Evolutionary conservation across 2,329 filamentous ascomycete species (phyloP), one percentile per base, ranked within the genome.

Genomic region (Ramularia endophylla): DNA sequence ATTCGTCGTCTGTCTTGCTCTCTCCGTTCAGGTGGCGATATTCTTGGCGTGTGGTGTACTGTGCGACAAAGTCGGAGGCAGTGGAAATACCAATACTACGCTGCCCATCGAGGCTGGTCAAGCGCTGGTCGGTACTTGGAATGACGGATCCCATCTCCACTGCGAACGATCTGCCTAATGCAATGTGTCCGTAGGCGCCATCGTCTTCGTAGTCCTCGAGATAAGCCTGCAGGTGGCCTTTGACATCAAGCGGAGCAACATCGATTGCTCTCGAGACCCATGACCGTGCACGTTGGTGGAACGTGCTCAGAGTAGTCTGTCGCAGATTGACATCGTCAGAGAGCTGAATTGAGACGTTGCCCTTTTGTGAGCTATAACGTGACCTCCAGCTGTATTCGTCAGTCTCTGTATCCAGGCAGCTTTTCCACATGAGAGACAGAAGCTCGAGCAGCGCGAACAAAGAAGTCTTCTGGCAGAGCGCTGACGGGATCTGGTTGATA

Each of bases 11-110:
- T 5, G 27, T 31, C 4, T 45, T 33, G 12, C 44, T 31, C 30
- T 46, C 68, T 2, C 80, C 77, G 60, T 95, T 87, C 8, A 87
- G 80, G 58, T 90, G 90, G 42, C 89, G 81, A 63, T 98, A 98
- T 59, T 95, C 89, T 61, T 98, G 94, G 27, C 92, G 84, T 18
- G 88, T 94, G 3, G 90, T 97, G 62, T 98, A 98, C 59, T 98
- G 90, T 2, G 92, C 88, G 59, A 98, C 80, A 56, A 98, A 95
- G 61, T 97, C 90, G 2, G 92, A 97, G 0, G 87, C 88, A 8
- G 89, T 88, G 61, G 97, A 95, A 61, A 95, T 83, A 48, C 79
- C 79, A 40, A 79, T 78, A 35, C 83, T 79, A 13, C 83, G 81
- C 48, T 85, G 76, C 27, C 75, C 76, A 52, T 94, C 86, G 36